Evolutionary conservation across 2,329 filamentous ascomycete genomes (phyloP).

Genomic region (Fusarium sp.): DNA sequence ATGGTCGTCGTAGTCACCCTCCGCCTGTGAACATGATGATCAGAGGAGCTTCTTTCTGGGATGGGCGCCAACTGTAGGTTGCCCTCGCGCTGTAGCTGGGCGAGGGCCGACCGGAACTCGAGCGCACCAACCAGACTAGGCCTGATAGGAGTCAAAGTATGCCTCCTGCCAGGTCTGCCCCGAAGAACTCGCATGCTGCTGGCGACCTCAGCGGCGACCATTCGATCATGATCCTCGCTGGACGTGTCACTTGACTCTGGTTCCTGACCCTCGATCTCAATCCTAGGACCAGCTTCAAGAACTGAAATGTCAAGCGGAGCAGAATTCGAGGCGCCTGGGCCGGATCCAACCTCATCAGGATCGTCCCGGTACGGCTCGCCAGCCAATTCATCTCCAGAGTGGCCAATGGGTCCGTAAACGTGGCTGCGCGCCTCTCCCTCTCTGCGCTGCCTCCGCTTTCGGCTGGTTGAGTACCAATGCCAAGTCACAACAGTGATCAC

Average conservation of each 20-base stretch:
- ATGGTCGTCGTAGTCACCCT: constrained; percentile 46
- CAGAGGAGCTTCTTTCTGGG: constrained; percentile 68
- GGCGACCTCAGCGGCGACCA: constrained; percentile 84
- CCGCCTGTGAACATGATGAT: constrained; percentile 45
- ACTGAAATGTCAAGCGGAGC: constrained; percentile 54
- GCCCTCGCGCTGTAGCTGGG: constrained; percentile 85
- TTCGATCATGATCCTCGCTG: constrained; percentile 68
- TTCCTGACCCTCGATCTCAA: constrained; percentile 58
- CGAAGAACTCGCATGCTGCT: constrained; percentile 93
- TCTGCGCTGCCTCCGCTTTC: constrained; percentile 69
- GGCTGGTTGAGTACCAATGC: constrained; percentile 85
- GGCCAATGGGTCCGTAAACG: constrained; percentile 69
- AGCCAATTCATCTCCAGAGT: constrained; percentile 64
- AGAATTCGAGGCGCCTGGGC: constrained; percentile 22
- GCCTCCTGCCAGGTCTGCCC: constrained; percentile 72
- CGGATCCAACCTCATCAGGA: constrained; percentile 52
- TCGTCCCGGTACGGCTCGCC: constrained; percentile 74
- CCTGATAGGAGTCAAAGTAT: constrained; percentile 86
- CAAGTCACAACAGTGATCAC: constrained; percentile 88
- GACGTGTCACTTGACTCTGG: constrained; percentile 61
- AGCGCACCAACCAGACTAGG: constrained; percentile 93
- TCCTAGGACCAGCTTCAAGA: constrained; percentile 59
- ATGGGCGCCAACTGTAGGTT: constrained; percentile 80
- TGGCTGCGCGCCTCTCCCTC: constrained; percentile 81
- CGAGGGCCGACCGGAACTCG: constrained; percentile 91